phyloP scores from a whole-genome alignment of 73 alveolate species.

The Stentor coeruleus region DNA sequence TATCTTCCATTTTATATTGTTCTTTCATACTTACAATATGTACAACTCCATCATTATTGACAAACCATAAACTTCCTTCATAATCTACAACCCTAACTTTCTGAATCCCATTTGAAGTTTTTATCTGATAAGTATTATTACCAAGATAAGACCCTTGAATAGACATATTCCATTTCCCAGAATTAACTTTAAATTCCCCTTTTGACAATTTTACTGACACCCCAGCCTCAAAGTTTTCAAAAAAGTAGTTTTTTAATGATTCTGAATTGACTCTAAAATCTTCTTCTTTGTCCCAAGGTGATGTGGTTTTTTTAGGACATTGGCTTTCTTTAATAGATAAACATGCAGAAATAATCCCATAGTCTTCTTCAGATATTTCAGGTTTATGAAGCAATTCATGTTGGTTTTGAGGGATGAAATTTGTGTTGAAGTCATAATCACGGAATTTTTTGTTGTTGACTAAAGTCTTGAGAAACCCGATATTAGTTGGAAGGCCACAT shows the following conservation, averaged over 20 bases:
- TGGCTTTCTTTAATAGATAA: neutral
- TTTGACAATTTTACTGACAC: neutral
- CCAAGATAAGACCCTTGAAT: neutral
- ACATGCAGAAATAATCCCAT: slow-evolving; percentile 24
- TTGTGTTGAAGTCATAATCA: slow-evolving; percentile 62
- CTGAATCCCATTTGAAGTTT: neutral
- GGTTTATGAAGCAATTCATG: slow-evolving; percentile 35
- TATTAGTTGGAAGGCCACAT: slow-evolving; percentile 77
- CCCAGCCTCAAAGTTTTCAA: neutral
- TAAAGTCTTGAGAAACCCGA: slow-evolving; percentile 62
- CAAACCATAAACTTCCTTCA: neutral
- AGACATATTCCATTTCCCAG: neutral
- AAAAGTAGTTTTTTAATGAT: neutral
- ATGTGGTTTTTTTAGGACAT: neutral
- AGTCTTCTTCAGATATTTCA: slow-evolving; percentile 11
- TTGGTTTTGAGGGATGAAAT: slow-evolving; percentile 55
- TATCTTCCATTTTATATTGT: neutral
- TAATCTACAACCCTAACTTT: neutral
- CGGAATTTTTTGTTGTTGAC: slow-evolving; percentile 56
- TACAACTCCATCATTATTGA: slow-evolving; percentile 3
- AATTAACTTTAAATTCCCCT: neutral
- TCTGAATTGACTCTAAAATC: slow-evolving; percentile 14
- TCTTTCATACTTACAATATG: slow-evolving; percentile 25
- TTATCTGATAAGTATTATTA: slow-evolving; percentile 19
- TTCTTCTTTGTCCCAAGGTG: slow-evolving; percentile 3